phyloP scores from a whole-genome alignment of 441 rosid genomes.

The Mallotus repandus region DNA sequence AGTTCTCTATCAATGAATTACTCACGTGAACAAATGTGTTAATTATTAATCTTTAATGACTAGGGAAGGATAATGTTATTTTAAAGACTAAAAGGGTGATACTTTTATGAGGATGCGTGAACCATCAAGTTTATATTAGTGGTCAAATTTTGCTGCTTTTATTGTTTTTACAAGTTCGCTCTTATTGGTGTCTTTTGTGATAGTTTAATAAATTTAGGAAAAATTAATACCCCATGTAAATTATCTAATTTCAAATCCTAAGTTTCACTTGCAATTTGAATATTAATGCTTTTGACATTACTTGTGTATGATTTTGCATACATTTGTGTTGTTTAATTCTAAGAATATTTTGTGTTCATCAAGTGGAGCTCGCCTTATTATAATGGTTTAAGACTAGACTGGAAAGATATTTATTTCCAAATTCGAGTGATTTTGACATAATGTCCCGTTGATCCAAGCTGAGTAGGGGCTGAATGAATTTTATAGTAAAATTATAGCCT shows the following conservation, averaged over 20 bases:
- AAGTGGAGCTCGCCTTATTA: no score
- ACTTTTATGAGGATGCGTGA: neutral
- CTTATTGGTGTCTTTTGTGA: neutral
- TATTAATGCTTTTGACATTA: neutral
- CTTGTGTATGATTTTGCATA: neutral
- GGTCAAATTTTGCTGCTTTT: neutral
- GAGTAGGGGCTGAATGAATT: neutral
- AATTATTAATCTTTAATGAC: neutral
- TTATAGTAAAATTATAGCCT: no score
- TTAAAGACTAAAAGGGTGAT: neutral
- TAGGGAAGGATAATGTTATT: no score
- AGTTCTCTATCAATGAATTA: neutral
- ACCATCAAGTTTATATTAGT: neutral
- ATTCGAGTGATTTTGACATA: neutral
- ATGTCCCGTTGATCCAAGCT: neutral
- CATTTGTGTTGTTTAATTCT: neutral
- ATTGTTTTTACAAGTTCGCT: no score
- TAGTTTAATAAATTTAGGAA: neutral
- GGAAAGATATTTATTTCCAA: neutral
- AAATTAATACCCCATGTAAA: neutral
- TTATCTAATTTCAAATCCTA: neutral
- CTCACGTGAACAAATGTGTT: neutral
- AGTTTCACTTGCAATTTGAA: neutral
- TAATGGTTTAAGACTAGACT: neutral
- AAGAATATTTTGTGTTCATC: neutral